These are phyloP conservation scores for Triticum urartu DNA, from an alignment of 176 grass and related monocot species.

Conservation along the genomic window DNA sequence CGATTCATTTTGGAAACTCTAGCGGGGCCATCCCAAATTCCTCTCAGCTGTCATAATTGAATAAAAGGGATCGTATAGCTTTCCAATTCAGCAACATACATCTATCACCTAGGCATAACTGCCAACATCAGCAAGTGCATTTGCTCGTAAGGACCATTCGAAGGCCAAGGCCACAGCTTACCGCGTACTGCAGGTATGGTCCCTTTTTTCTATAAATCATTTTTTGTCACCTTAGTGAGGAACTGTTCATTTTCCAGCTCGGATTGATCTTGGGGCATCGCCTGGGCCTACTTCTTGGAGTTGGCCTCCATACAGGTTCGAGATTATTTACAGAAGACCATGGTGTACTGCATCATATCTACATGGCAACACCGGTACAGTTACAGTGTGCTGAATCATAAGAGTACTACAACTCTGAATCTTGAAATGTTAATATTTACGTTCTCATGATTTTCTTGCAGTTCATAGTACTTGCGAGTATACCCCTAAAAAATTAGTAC, in stretches of 20 bases:
- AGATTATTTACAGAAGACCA: conserved; percentile 66
- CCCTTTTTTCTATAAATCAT: background rate
- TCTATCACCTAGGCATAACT: too few relatives aligned
- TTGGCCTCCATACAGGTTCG: conserved; percentile 56
- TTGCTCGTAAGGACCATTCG: conserved; percentile 58
- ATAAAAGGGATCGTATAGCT: too few relatives aligned
- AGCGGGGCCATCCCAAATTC: too few relatives aligned
- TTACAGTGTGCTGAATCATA: conserved; percentile 1
- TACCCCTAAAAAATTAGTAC: background rate
- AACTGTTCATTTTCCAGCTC: conserved; percentile 40
- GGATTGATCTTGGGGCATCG: conserved; percentile 58
- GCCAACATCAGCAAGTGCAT: conserved; percentile 83
- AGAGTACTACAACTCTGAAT: background rate
- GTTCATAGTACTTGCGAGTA: background rate
- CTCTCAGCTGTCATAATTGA: too few relatives aligned
- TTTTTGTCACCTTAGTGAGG: background rate
- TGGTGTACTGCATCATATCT: conserved; percentile 56
- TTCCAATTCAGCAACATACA: too few relatives aligned
- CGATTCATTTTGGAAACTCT: too few relatives aligned
- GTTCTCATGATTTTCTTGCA: background rate
- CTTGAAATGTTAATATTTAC: background rate
- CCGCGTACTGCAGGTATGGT: conserved; percentile 68
- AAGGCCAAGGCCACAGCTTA: conserved; percentile 59
- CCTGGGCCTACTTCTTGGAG: conserved; percentile 61
- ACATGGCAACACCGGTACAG: conserved; percentile 71